Conservation (phyloP, 371 early-diverging fungal species). For the Mortierella sp. region DNA sequence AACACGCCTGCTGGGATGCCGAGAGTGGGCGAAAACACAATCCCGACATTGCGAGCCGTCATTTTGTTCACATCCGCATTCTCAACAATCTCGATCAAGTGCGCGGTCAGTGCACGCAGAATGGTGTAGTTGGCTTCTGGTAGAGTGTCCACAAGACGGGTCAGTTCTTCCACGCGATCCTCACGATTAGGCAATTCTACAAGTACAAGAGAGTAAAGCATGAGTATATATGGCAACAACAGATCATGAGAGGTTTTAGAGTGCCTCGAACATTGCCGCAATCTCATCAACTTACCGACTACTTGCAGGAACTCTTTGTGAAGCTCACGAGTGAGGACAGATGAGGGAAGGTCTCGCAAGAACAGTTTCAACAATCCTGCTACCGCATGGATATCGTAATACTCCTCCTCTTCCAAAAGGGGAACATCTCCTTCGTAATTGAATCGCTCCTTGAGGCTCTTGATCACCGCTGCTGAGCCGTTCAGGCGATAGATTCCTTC, state of each 20-base stretch:
- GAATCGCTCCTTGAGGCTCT: conserved; percentile 78
- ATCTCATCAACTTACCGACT: conserved; percentile 69
- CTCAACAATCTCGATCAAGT: conserved; percentile 88
- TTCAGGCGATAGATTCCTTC: conserved; percentile 97
- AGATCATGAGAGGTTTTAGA: too few relatives aligned
- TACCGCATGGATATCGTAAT: conserved; percentile 91
- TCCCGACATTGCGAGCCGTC: conserved; percentile 93
- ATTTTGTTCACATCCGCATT: conserved; percentile 88
- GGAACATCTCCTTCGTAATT: conserved; percentile 67
- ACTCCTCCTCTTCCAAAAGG: conserved; percentile 61
- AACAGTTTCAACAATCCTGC: conserved; percentile 93
- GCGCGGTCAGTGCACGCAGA: conserved; percentile 85
- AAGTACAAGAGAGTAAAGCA: background rate
- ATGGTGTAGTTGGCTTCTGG: conserved; percentile 91
- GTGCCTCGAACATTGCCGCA: too few relatives aligned
- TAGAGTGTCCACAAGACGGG: conserved; percentile 79
- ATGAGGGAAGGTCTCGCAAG: conserved; percentile 88
- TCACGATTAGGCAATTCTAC: conserved; percentile 78
- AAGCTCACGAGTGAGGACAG: conserved; percentile 83
- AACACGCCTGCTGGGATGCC: conserved; percentile 93
- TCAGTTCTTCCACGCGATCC: conserved; percentile 81
- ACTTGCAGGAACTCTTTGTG: conserved; percentile 81
- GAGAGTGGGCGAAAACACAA: conserved; percentile 95
- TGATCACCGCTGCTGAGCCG: conserved; percentile 81
- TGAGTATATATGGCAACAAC: too few relatives aligned